Evolutionary conservation across 148 eudicot species (phyloP).

Genomic region (Suaeda aralocaspica): DNA sequence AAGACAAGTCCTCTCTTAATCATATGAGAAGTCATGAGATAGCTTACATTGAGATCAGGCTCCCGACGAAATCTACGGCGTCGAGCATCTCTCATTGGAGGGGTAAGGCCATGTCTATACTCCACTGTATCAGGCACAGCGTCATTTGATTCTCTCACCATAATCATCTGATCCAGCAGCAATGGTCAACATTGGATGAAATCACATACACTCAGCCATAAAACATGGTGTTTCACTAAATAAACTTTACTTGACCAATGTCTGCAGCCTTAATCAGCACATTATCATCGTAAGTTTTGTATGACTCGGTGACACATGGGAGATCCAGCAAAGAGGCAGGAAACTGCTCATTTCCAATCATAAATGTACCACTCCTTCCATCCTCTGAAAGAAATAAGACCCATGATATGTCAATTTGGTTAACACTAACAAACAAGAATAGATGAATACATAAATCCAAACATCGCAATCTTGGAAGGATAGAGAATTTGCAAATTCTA

Average conservation of each 20-base stretch:
- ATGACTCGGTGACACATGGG: no score
- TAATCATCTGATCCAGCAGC: conserved; percentile 60
- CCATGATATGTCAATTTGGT: background rate
- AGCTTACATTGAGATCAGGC: conserved; percentile 77
- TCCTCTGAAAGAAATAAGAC: no score
- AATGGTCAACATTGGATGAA: conserved; percentile 18
- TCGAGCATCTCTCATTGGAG: no score
- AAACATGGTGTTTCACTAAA: conserved; percentile 12
- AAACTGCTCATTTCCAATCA: no score
- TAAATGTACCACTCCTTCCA: no score
- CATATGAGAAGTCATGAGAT: background rate
- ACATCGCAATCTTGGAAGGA: background rate
- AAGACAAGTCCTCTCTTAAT: background rate
- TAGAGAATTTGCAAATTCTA: no score
- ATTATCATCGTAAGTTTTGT: no score
- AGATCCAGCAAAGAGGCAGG: no score
- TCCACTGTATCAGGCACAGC: no score
- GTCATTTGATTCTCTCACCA: conserved; percentile 76
- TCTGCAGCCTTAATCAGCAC: conserved; percentile 92
- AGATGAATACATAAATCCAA: background rate
- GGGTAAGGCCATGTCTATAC: no score
- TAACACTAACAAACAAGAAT: background rate
- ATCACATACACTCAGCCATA: conserved; percentile 11
- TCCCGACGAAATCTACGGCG: no score
- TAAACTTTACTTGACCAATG: conserved; percentile 74